These are phyloP conservation scores for Delonix regia DNA, from an alignment of 306 rosid genomes.

Conservation along the genomic window DNA sequence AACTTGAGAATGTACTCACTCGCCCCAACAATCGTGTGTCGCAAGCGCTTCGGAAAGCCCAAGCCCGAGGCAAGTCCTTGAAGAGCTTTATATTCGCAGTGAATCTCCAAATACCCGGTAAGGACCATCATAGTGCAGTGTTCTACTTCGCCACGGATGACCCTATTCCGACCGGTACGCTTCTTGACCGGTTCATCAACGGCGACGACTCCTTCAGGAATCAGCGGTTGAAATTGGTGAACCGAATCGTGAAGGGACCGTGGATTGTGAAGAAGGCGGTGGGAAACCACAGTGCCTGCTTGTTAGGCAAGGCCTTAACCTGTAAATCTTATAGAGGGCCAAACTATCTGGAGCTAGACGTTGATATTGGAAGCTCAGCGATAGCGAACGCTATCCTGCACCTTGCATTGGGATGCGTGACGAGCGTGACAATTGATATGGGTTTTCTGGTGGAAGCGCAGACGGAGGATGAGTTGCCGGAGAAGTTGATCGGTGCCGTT, in stretches of 20 bases:
- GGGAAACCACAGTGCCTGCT: slow-evolving; percentile 84
- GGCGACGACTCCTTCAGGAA: slow-evolving; percentile 80
- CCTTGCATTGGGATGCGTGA: slow-evolving; percentile 83
- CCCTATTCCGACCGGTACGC: slow-evolving; percentile 67
- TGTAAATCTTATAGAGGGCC: slow-evolving; percentile 81
- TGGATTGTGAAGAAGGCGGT: slow-evolving; percentile 90
- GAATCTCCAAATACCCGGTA: slow-evolving; percentile 87
- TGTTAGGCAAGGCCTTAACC: slow-evolving; percentile 84
- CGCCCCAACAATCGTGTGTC: slow-evolving; percentile 78
- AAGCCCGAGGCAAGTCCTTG: slow-evolving; percentile 54
- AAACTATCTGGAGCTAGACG: slow-evolving; percentile 82
- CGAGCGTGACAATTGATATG: slow-evolving; percentile 84
- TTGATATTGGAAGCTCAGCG: slow-evolving; percentile 85
- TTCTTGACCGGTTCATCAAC: slow-evolving; percentile 67
- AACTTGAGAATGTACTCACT: slow-evolving; percentile 79
- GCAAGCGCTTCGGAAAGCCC: slow-evolving; percentile 58
- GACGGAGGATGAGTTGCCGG: slow-evolving; percentile 87
- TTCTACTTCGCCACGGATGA: slow-evolving; percentile 82
- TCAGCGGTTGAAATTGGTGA: slow-evolving; percentile 89
- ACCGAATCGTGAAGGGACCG: slow-evolving; percentile 93
- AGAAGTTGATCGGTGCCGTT: slow-evolving; percentile 74
- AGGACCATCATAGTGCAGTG: slow-evolving; percentile 87
- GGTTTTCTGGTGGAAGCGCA: slow-evolving; percentile 91
- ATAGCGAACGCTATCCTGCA: slow-evolving; percentile 82
- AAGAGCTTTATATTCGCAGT: slow-evolving; percentile 85